Evolutionary conservation across 2,329 filamentous ascomycete genomes (phyloP), one percentile per base, ranked within the genome.

Genomic region (Coleophoma eucalyptorum): DNA sequence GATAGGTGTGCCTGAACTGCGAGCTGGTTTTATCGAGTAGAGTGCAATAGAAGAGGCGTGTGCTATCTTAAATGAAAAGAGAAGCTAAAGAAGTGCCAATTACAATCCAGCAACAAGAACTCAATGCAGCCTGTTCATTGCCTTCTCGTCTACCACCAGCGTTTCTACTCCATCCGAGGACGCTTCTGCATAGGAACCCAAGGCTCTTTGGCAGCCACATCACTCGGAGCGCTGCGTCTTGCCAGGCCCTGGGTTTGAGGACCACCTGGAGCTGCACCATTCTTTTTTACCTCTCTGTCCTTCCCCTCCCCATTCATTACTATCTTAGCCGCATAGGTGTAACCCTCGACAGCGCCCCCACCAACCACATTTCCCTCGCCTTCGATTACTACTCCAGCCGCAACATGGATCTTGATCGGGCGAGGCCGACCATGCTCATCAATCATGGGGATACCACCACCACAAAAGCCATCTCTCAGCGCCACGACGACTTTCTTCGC

Each of bases 331-430:
- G 44, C 15, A 18, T 18, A 13, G 13, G 33, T 26, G 26, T 26
- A 26, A 26, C 6, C n/a, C 45, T 5, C 34, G 19, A 35, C 33
- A 11, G 19, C 38, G 20, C 51, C 48, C 46, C 62, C 57, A 19
- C 74, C 76, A 5, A 79, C 56, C 12, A 77, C 55, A 48, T 80
- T 80, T 11, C 67, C 65, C 2, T 63, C 56, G 0, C 77, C 76
- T 35, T 72, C 64, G 15, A 79, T 67, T 8, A 65, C 69, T 18
- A 78, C 57, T 15, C 75, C 72, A 2, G 77, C 73, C 19, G 72
- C 70, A 12, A 81, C 68, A 21, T 70, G 63, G 32, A 78, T 66
- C 20, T 61, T 63, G 40, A 78, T 58, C 1, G 71, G 71, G 12
- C 75, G 62, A 5, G 70, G 69, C 19, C 64, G 65, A 15, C 74